phyloP scores from a whole-genome alignment of 2,329 filamentous ascomycete species.

The Ambrosiella beaveri region DNA sequence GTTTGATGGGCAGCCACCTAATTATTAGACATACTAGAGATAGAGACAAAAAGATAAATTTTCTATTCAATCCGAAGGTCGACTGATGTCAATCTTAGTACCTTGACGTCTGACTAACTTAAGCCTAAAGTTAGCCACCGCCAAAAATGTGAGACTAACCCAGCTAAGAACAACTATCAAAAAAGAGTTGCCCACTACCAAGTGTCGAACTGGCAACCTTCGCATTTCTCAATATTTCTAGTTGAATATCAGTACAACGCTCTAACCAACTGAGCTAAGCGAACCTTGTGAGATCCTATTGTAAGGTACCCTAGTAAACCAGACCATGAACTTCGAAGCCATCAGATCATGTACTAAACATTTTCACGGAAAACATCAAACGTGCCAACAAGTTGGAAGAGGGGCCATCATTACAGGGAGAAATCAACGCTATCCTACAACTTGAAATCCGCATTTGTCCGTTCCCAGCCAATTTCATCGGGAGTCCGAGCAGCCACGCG shows the following conservation, averaged over 20 bases:
- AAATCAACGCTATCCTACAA: conserved; percentile 28
- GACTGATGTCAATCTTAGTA: background rate
- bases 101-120: background rate
- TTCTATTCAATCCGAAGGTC: no score
- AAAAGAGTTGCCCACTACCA: conserved; percentile 11
- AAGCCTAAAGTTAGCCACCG: background rate
- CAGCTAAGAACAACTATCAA: conserved; percentile 6
- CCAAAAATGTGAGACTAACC: conserved; percentile 6
- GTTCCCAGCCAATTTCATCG: conserved; percentile 48
- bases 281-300: conserved; percentile 12
- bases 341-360: no score
- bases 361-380: background rate
- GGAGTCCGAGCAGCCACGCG: conserved; percentile 44
- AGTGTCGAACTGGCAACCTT: conserved; percentile 13
- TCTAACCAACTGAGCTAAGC: conserved; percentile 14
- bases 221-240: conserved; percentile 12
- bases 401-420: background rate
- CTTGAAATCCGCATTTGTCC: conserved; percentile 59
- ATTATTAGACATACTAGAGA: no score
- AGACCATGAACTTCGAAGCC: background rate
- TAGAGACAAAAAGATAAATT: no score
- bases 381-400: background rate
- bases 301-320: background rate
- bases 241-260: conserved; percentile 13
- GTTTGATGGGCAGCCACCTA: no score